These are phyloP conservation scores for Isatis lusitanica DNA, from an alignment of 441 rosid genomes.

Conservation along the genomic window DNA sequence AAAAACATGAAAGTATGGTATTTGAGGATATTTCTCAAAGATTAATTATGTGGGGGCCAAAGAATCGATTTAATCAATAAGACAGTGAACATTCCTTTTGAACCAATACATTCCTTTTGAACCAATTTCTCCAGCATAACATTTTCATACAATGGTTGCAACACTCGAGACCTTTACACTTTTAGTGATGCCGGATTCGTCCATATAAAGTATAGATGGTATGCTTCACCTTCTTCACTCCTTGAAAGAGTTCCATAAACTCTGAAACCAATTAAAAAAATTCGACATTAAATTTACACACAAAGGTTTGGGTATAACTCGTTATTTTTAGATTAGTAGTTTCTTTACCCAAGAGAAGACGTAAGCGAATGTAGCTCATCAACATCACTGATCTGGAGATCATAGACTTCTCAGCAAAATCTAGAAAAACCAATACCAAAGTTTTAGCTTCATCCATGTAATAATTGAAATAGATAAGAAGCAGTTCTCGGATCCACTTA, in stretches of 20 bases:
- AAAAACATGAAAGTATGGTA: too few species aligned
- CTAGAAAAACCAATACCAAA: slow-evolving; percentile 31
- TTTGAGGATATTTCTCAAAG: too few species aligned
- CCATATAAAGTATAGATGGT: slow-evolving; percentile 33
- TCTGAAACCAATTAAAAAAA: slow-evolving; percentile 42
- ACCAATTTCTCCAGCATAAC: background rate
- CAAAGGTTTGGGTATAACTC: background rate
- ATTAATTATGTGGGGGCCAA: too few species aligned
- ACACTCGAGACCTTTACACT: slow-evolving; percentile 14
- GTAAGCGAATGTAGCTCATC: slow-evolving; percentile 49
- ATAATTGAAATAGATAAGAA: background rate
- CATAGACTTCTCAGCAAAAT: slow-evolving; percentile 34
- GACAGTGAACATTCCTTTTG: background rate
- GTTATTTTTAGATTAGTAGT: slow-evolving; percentile 3
- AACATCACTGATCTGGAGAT: slow-evolving; percentile 43
- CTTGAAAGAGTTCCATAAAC: slow-evolving; percentile 46
- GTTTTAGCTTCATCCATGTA: background rate
- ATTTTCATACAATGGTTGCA: background rate
- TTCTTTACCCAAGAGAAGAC: slow-evolving; percentile 59
- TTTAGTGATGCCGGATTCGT: background rate
- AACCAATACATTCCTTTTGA: too few species aligned
- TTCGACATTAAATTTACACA: background rate
- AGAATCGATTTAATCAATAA: too few species aligned
- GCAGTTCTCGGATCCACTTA: slow-evolving; percentile 24
- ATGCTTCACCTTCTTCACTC: slow-evolving; percentile 54